Percentiles rank a stretch among this genome's conserved stretches.
phyloP scores from a whole-genome alignment of 2,329 filamentous ascomycete species.

The Amylocarpus encephaloides region DNA sequence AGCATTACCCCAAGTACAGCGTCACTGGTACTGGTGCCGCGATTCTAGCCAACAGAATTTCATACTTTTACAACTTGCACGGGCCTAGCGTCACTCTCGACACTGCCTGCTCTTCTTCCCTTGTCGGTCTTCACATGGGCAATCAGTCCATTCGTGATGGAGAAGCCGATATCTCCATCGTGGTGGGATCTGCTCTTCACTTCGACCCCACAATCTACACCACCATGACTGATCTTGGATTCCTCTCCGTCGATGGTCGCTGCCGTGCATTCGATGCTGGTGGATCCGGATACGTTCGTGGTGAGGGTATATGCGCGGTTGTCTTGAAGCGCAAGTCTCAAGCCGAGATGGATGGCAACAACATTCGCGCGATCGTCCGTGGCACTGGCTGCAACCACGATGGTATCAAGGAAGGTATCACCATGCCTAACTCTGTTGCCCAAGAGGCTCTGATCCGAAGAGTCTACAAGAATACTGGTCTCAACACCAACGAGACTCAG shows the following conservation, averaged over 20 bases:
- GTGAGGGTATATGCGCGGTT: slow-evolving; percentile 53
- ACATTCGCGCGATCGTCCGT: slow-evolving; percentile 38
- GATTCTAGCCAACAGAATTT: slow-evolving; percentile 30
- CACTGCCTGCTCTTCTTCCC: slow-evolving; percentile 50
- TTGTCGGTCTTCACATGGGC: slow-evolving; percentile 48
- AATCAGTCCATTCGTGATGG: slow-evolving; percentile 42
- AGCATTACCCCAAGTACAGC: slow-evolving; percentile 39
- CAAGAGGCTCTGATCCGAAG: slow-evolving; percentile 30
- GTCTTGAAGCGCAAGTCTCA: slow-evolving; percentile 49
- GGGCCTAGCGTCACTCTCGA: slow-evolving; percentile 47
- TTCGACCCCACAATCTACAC: slow-evolving; percentile 34
- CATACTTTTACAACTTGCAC: slow-evolving; percentile 31
- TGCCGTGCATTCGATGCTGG: slow-evolving; percentile 33
- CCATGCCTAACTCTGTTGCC: slow-evolving; percentile 37
- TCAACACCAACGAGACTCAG: slow-evolving; percentile 4
- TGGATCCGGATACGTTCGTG: slow-evolving; percentile 57
- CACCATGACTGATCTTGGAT: slow-evolving; percentile 32
- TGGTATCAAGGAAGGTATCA: slow-evolving; percentile 39
- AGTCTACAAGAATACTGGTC: slow-evolving; percentile 2
- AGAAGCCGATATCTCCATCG: slow-evolving; percentile 38
- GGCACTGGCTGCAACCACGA: slow-evolving; percentile 38
- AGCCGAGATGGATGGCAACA: slow-evolving; percentile 36
- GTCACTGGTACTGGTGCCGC: slow-evolving; percentile 48
- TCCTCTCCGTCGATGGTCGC: slow-evolving; percentile 1
- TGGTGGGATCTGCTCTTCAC: slow-evolving; percentile 33